phyloP scores from a whole-genome alignment of 2,329 filamentous ascomycete genomes.

The Penicillium expansum region DNA sequence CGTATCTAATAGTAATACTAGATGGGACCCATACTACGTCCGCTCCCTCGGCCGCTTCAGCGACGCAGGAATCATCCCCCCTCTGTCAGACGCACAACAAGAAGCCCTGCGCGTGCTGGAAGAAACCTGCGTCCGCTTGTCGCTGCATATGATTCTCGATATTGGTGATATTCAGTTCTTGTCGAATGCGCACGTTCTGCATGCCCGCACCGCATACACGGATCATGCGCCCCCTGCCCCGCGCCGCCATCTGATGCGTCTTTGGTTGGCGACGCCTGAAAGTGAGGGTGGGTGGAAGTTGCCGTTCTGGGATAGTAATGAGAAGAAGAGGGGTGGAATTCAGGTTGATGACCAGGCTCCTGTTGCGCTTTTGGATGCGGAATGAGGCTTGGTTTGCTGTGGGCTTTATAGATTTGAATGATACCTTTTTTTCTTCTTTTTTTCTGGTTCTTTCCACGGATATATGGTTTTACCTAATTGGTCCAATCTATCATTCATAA shows the following conservation, averaged over 20 bases:
- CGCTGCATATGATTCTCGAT: conserved; percentile 81
- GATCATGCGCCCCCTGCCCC: conserved; percentile 67
- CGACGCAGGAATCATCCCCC: conserved; percentile 68
- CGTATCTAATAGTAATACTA: conserved; percentile 24
- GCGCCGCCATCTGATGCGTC: conserved; percentile 72
- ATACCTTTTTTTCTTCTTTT: conserved; percentile 15
- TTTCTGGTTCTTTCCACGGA: not conserved
- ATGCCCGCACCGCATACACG: conserved; percentile 77
- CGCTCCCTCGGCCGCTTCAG: conserved; percentile 72
- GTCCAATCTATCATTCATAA: not conserved
- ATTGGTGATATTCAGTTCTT: conserved; percentile 87
- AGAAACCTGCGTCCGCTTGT: conserved; percentile 68
- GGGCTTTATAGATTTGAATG: conserved; percentile 3
- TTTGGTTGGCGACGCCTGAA: conserved; percentile 83
- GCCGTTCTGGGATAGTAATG: conserved; percentile 74
- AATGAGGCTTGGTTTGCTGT: conserved; percentile 49
- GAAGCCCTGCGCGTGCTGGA: conserved; percentile 70
- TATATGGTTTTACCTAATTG: not conserved
- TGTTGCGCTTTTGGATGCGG: conserved; percentile 72
- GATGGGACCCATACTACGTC: conserved; percentile 86
- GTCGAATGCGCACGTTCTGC: conserved; percentile 74
- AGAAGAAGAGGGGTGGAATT: conserved; percentile 85
- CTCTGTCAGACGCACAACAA: conserved; percentile 66
- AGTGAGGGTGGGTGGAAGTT: conserved; percentile 80
- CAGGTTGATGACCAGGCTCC: conserved; percentile 80